phyloP scores from a whole-genome alignment of 208 protist genomes.

The Wallacemonas sp. region DNA sequence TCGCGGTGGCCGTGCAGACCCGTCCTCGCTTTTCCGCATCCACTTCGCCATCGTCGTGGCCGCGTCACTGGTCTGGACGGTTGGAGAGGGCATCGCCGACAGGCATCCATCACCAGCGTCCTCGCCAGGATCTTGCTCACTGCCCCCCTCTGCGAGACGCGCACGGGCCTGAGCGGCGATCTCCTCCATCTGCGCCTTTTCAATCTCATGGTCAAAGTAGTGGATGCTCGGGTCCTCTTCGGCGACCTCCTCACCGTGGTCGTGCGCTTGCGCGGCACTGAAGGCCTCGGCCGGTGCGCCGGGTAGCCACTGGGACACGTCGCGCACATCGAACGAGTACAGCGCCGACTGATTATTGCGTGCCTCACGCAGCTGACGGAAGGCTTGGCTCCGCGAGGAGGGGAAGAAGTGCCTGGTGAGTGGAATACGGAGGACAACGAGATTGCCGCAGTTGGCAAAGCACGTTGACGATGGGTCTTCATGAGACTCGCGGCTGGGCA shows the following conservation, averaged over 20 bases:
- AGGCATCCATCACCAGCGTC: too few relatives aligned
- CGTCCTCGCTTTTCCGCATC: background rate
- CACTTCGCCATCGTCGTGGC: too few relatives aligned
- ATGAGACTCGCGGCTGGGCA: constrained; percentile 59
- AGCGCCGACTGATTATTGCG: constrained; percentile 52
- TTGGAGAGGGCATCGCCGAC: too few relatives aligned
- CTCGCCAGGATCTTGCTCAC: background rate
- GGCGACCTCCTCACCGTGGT: constrained; percentile 38
- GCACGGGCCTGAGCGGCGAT: constrained; percentile 16
- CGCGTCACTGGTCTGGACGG: background rate
- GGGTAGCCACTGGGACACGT: constrained; percentile 25
- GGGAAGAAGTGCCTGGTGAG: constrained; percentile 65
- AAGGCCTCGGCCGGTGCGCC: constrained; percentile 27
- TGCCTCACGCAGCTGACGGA: constrained; percentile 51
- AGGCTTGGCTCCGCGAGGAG: constrained; percentile 37
- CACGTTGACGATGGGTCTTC: constrained; percentile 46
- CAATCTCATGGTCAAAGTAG: constrained; percentile 21
- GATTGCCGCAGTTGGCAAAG: constrained; percentile 45
- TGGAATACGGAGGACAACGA: constrained; percentile 46
- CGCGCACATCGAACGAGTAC: constrained; percentile 52
- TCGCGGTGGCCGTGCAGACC: constrained; percentile 17
- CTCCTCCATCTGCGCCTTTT: constrained; percentile 31
- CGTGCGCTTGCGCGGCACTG: constrained; percentile 24
- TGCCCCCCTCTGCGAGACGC: constrained; percentile 3
- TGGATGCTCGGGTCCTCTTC: constrained; percentile 44